Evolutionary conservation across 2,329 filamentous ascomycete species (phyloP).

Genomic region (Metarhizium sp.): DNA sequence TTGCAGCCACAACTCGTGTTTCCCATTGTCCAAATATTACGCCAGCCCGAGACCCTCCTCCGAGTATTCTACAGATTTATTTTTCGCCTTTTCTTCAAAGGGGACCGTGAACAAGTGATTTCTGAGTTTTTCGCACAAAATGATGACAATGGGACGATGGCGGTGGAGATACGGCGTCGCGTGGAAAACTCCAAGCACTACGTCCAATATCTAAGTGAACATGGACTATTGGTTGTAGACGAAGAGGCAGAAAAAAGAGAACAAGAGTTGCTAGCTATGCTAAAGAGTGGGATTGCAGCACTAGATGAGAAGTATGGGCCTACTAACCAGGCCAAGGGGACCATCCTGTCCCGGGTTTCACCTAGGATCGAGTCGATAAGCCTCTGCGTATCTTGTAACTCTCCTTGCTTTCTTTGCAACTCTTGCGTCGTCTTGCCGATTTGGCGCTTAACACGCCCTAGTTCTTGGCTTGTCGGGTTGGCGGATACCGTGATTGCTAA

Average conservation of each 20-base stretch:
- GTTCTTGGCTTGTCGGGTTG: too few species aligned
- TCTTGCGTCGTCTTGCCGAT: too few species aligned
- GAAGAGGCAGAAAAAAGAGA: not conserved
- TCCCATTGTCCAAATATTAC: not conserved
- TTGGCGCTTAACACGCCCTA: too few species aligned
- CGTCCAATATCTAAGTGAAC: constrained; percentile 7
- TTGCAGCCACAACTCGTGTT: not conserved
- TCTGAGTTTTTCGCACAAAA: not conserved
- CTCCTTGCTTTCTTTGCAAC: too few species aligned
- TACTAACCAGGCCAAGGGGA: not conserved
- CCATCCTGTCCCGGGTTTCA: too few species aligned
- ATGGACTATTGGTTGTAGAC: not conserved
- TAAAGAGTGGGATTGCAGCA: not conserved
- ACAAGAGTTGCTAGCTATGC: not conserved
- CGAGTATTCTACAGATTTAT: not conserved
- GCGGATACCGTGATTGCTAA: too few species aligned
- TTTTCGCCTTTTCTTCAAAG: not conserved
- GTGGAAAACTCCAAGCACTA: constrained; percentile 6
- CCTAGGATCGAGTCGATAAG: too few species aligned
- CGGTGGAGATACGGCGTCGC: constrained; percentile 1
- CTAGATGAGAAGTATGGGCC: not conserved
- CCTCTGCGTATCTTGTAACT: too few species aligned
- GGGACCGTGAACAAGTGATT: not conserved
- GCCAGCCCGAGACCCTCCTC: not conserved
- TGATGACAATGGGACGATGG: not conserved